Percentiles rank a stretch among this genome's conserved stretches.
These are phyloP conservation scores for Fusarium cicatricum DNA, from an alignment of 2,329 filamentous ascomycete genomes.

Conservation along the genomic window DNA sequence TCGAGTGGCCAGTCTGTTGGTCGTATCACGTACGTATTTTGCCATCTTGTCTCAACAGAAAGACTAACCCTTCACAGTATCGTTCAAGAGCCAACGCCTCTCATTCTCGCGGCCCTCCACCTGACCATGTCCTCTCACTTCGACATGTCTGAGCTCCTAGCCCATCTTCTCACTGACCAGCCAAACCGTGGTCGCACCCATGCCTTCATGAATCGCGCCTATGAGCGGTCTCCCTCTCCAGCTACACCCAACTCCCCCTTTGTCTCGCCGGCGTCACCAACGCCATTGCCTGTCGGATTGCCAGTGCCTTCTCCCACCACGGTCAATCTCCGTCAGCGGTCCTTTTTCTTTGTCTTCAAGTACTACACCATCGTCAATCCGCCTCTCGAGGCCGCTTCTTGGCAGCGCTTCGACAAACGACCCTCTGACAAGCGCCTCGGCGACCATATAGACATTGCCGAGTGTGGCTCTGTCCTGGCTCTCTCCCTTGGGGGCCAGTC, in stretches of 20 bases:
- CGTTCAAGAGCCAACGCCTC: conserved; percentile 66
- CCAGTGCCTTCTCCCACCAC: conserved; percentile 40
- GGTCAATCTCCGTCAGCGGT: conserved; percentile 59
- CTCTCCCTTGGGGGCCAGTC: conserved; percentile 63
- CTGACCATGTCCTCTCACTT: conserved; percentile 65
- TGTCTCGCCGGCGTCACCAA: conserved; percentile 19
- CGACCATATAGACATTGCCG: conserved; percentile 65
- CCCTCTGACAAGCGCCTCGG: conserved; percentile 48
- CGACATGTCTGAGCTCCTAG: conserved; percentile 69
- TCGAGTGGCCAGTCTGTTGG: conserved; percentile 55
- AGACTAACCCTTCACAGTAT: conserved; percentile 51
- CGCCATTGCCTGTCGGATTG: conserved; percentile 11
- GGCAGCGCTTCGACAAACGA: conserved; percentile 65
- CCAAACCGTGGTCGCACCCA: conserved; percentile 54
- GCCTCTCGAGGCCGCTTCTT: conserved; percentile 63
- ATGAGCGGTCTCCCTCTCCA: conserved; percentile 39
- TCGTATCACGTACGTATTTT: conserved; percentile 61
- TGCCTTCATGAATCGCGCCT: conserved; percentile 62
- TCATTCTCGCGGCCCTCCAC: conserved; percentile 67
- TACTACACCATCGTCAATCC: conserved; percentile 69
- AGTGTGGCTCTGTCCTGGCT: conserved; percentile 67
- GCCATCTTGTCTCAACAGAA: background rate
- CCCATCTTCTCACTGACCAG: conserved; percentile 60
- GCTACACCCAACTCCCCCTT: conserved; percentile 21
- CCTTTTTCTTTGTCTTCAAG: conserved; percentile 71